Evolutionary conservation across 352 stramenopile genomes (phyloP), one percentile per base, ranked within the genome.

Genomic region (Pythium insidiosum): DNA sequence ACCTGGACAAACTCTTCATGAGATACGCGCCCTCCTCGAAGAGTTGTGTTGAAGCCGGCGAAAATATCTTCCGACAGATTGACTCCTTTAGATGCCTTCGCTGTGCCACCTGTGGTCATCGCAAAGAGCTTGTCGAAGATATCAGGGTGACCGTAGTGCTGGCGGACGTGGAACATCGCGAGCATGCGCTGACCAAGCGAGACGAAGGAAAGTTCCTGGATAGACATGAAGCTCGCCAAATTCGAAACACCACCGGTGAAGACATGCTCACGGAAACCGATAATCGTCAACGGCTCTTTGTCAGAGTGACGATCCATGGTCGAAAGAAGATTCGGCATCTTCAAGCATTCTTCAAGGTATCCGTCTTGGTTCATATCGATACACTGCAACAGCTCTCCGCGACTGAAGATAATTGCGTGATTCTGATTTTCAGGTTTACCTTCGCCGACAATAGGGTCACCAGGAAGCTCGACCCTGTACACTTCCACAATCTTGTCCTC

Each of bases 341-440:
- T 89, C 38, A 92, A 28, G 11, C 58, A 74, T 47, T 92, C 79
- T 49, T 94, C 82, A 1, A 92, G 57, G 56, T 91, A 91, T 0
- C 68, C 73, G 34, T 94, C 82, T 55, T 94, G 82, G 56, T 94
- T 94, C 82, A 92, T 92, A 78, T 94, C 82, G 38, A 94, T 94
- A 84, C 75, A 89, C 65, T 94, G 82, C 4, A 94, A 49, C 35
- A 89, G 56, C 42, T 94, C 82, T 29, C 82, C 82, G 29, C 79
- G 77, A 41, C 79, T 88, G 51, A 94, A 94, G 25, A 92, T 82
- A 35, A 94, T 80, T 9, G 82, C 82, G 43, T 92, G 79, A 58
- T 94, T 94, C 50, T 94, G 82, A n/a, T n/a, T n/a, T n/a, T n/a
- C n/a, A n/a, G n/a, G n/a, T n/a, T n/a, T n/a, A n/a, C n/a, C n/a